Percentiles rank a stretch among this genome's conserved stretches.
These are phyloP conservation scores for Pleurotus sapidus DNA, from an alignment of 768 basidiomycete species.

Conservation along the genomic window DNA sequence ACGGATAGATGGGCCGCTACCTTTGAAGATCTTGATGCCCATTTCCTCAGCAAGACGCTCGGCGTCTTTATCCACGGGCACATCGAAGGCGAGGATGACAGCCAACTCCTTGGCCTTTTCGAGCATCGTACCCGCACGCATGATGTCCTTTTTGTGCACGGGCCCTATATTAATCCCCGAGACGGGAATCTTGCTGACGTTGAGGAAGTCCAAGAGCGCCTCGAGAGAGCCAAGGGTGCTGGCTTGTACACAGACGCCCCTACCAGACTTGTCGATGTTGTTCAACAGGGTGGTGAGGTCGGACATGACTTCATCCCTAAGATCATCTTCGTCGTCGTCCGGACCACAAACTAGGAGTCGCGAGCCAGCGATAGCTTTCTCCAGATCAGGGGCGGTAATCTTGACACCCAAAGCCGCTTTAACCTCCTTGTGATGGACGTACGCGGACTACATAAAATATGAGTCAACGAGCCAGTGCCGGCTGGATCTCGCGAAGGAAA, in stretches of 20 bases:
- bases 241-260: conserved; percentile 96
- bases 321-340: conserved; percentile 94
- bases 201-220: conserved; percentile 94
- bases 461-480: conserved; percentile 12
- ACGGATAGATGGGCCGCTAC: conserved; percentile 33
- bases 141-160: conserved; percentile 92
- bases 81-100: conserved; percentile 96
- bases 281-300: conserved; percentile 87
- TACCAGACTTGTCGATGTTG: conserved; percentile 93
- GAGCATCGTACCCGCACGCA: conserved; percentile 90
- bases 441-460: conserved; percentile 63
- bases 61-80: conserved; percentile 89
- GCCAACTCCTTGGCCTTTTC: conserved; percentile 96
- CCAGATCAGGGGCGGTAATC: conserved; percentile 90
- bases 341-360: conserved; percentile 89
- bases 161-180: conserved; percentile 98
- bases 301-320: conserved; percentile 95
- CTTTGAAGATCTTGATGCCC: conserved; percentile 93
- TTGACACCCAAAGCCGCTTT: conserved; percentile 98
- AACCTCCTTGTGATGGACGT: conserved; percentile 96
- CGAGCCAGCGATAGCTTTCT: conserved; percentile 97
- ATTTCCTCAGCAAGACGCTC: conserved; percentile 90
- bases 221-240: conserved; percentile 97
- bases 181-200: conserved; percentile 93
- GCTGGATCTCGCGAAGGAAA: conserved; percentile 7